Percentiles rank a stretch among this genome's conserved stretches.
Evolutionary conservation across 2,329 filamentous ascomycete genomes (phyloP).

Genomic region (Capronia americana): DNA sequence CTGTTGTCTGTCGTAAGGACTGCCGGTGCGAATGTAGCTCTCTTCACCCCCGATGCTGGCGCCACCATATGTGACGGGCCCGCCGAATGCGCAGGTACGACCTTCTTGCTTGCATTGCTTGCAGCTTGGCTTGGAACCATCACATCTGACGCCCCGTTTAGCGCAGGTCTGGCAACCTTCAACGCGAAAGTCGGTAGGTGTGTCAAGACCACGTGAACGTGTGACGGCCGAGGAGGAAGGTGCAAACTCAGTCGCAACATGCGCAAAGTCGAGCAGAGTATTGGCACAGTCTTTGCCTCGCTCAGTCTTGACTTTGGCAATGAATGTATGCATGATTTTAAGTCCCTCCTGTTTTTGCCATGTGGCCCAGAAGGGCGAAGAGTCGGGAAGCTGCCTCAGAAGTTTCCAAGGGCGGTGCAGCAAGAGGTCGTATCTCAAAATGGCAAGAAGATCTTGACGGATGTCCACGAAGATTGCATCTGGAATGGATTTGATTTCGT

Average conservation of each 20-base stretch:
- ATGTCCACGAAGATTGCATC: slow-evolving; percentile 9
- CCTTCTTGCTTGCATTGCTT: slow-evolving; percentile 4
- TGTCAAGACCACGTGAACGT: neutral
- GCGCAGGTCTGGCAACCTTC: slow-evolving; percentile 12
- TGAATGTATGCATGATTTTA: slow-evolving; percentile 9
- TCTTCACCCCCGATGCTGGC: neutral
- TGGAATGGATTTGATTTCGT: slow-evolving; percentile 22
- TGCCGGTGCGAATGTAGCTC: neutral
- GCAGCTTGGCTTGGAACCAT: slow-evolving; percentile 19
- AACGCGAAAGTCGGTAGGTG: neutral
- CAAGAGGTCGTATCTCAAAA: slow-evolving; percentile 24
- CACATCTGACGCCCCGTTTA: slow-evolving; percentile 5
- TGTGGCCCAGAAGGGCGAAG: slow-evolving; percentile 13
- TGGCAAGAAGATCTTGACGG: slow-evolving; percentile 16
- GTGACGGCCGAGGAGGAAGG: too few relatives aligned
- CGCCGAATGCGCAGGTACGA: slow-evolving; percentile 8
- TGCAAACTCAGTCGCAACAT: neutral
- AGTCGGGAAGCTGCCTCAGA: slow-evolving; percentile 10
- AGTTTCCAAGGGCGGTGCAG: slow-evolving; percentile 10
- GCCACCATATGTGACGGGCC: neutral
- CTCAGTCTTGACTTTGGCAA: neutral
- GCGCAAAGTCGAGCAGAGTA: neutral
- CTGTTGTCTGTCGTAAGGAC: neutral
- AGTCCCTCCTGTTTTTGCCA: neutral
- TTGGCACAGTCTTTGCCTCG: neutral